phyloP scores from a whole-genome alignment of 2,329 filamentous ascomycete genomes.

The Cladosporium sp. region DNA sequence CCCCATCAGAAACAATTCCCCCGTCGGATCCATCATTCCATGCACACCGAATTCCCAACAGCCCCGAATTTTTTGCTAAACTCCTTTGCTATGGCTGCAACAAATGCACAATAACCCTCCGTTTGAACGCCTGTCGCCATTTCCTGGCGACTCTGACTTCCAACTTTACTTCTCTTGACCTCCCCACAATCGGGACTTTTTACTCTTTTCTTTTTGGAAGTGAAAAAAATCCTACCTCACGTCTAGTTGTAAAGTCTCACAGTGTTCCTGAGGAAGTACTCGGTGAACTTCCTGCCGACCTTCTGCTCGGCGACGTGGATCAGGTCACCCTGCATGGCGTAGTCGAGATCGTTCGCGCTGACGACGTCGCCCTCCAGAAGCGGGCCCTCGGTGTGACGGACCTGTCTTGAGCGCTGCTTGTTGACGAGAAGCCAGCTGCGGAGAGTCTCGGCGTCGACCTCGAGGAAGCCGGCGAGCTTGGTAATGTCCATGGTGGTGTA shows the following conservation, averaged over 20 bases:
- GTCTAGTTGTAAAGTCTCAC: constrained; percentile 71
- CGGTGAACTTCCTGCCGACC: constrained; percentile 92
- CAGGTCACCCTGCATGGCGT: constrained; percentile 91
- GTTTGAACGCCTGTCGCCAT: background rate
- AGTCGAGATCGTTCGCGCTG: constrained; percentile 93
- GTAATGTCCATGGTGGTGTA: constrained; percentile 99
- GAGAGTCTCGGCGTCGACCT: constrained; percentile 93
- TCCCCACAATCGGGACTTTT: background rate
- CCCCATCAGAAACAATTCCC: too few relatives aligned
- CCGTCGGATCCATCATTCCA: too few relatives aligned
- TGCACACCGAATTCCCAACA: background rate
- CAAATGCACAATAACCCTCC: background rate
- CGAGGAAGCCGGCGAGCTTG: constrained; percentile 96
- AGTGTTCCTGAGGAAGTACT: constrained; percentile 98
- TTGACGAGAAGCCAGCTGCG: constrained; percentile 92
- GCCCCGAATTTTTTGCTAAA: background rate
- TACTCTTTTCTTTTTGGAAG: background rate
- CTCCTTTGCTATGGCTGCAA: background rate
- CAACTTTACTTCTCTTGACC: background rate
- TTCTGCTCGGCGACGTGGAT: constrained; percentile 99
- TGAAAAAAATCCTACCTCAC: background rate
- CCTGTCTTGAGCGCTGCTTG: constrained; percentile 97
- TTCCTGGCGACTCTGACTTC: background rate
- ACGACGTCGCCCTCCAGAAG: constrained; percentile 88
- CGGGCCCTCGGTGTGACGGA: constrained; percentile 87